A percentile compares a stretch with the other conserved stretches of the same genome.
Evolutionary conservation across 257 asterid genomes (phyloP).

Genomic region (Fraxinus excelsior): DNA sequence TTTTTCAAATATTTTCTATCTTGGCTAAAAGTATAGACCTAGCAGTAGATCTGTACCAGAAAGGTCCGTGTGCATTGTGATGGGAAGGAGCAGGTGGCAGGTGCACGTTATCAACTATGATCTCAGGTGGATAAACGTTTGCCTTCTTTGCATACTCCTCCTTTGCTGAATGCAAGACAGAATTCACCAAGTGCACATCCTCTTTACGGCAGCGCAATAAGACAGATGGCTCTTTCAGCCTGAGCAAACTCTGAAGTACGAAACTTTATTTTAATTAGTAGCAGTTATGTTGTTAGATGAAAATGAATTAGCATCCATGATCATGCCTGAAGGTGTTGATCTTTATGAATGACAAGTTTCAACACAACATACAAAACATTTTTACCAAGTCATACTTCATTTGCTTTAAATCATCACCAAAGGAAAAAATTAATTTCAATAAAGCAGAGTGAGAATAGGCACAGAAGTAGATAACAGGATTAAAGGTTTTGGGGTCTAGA

Average conservation of each 20-base stretch:
- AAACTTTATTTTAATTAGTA: background rate
- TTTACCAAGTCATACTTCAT: background rate
- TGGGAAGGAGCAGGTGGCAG: conserved; percentile 90
- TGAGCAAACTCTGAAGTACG: conserved; percentile 77
- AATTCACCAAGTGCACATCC: conserved; percentile 64
- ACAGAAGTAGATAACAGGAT: background rate
- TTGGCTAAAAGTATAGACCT: background rate
- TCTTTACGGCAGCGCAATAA: conserved; percentile 87
- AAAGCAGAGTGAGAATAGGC: background rate
- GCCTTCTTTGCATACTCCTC: conserved; percentile 79
- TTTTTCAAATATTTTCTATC: conserved; percentile 1
- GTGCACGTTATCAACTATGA: conserved; percentile 59
- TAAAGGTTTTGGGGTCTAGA: background rate
- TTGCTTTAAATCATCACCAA: background rate
- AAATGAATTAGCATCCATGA: background rate
- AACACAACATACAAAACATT: background rate
- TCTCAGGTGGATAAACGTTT: conserved; percentile 68
- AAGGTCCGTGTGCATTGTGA: conserved; percentile 58
- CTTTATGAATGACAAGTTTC: background rate
- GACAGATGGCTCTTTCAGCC: conserved; percentile 92
- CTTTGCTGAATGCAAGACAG: conserved; percentile 64
- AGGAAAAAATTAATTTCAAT: background rate
- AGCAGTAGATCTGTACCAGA: conserved; percentile 50
- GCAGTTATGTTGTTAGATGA: background rate
- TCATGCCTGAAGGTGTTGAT: background rate